Conservation (phyloP, 2,329 filamentous ascomycete species). For the Pseudogymnoascus destructans region DNA sequence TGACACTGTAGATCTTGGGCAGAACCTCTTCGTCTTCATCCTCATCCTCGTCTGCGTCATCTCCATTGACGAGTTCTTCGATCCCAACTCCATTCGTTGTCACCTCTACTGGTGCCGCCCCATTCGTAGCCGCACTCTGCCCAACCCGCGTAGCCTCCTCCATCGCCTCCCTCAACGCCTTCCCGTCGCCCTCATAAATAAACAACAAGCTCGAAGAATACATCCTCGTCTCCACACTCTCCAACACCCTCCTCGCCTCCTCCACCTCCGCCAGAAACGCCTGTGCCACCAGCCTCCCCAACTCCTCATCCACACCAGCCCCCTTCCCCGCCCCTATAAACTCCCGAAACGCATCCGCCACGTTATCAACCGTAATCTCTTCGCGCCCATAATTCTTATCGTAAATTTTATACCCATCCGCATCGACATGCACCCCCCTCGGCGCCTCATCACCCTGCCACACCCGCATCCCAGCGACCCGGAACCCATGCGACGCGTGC, state of each 20-base stretch:
- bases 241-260: slow-evolving; percentile 40
- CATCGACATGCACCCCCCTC: slow-evolving; percentile 38
- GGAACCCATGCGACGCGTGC: slow-evolving; percentile 46
- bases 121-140: slow-evolving; percentile 20
- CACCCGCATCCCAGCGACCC: slow-evolving; percentile 52
- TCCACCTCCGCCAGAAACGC: slow-evolving; percentile 41
- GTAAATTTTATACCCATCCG: slow-evolving; percentile 44
- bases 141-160: slow-evolving; percentile 25
- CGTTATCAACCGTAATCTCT: slow-evolving; percentile 39
- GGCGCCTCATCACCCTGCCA: slow-evolving; percentile 43
- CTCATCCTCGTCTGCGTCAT: slow-evolving; percentile 33
- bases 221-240: slow-evolving; percentile 47
- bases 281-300: slow-evolving; percentile 41
- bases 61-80: slow-evolving; percentile 21
- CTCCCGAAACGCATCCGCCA: slow-evolving; percentile 39
- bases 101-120: slow-evolving; percentile 13
- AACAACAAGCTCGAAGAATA: slow-evolving; percentile 44
- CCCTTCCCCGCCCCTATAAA: slow-evolving; percentile 42
- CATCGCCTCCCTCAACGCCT: slow-evolving; percentile 32
- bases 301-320: slow-evolving; percentile 45
- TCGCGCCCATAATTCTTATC: slow-evolving; percentile 49
- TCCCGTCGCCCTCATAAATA: slow-evolving; percentile 50
- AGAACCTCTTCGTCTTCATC: slow-evolving; percentile 41
- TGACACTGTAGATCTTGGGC: slow-evolving; percentile 63
- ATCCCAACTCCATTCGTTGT: slow-evolving; percentile 12